Evolutionary conservation across 176 grass and related monocot genomes (phyloP), one percentile per base, ranked within the genome.

Genomic region (Triticum monococcum): DNA sequence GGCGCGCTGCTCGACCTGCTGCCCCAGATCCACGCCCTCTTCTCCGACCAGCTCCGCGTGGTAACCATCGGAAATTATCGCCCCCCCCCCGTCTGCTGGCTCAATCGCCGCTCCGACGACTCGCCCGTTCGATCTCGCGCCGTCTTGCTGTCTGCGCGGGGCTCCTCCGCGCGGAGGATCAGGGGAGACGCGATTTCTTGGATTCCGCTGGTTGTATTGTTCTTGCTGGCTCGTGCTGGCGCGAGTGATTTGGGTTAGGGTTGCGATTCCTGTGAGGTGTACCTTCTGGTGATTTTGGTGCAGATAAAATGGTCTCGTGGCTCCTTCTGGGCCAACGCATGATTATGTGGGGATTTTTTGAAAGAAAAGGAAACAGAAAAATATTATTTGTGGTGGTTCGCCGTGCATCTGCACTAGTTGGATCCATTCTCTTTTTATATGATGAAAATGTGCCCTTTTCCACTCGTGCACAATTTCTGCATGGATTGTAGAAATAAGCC

Each of bases 21-120:
- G 31, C 84, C 92, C 65, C 97, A 89, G 88, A 90, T 99, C 89
- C 97, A 91, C 59, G 88, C 92, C 65, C 92, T 99, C 80, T 93
- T 96, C 87, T 88, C 90, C 77, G 94, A 99, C 84, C 92, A 89
- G 68, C 97, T 96, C 72, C 90, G 95, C 81, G 97, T 99, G 94
- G 97, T 99, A 89, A 92, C 9, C 9, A 7, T 24, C 40, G 35
- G 56, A 64, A 77, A 65, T 4, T 1, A 72, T 3, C 46, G 23
- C 17, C 40, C 3, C 3, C 24, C 46, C 16, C 7, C 37, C 0
- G 48, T 50, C 41, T 16, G 64, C 4, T 18, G 14, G 9, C 41
- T 23, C 18, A 9, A 5, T 68, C 35, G 60, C 33, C 5, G 5
- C 20, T 60, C 5, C 35, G 79, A 25, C 9, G 23, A 7, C 54